A percentile compares a stretch with the other conserved stretches of the same genome.
These are phyloP conservation scores for Erigeron canadensis DNA, from an alignment of 129 eudicot genomes.

Conservation along the genomic window DNA sequence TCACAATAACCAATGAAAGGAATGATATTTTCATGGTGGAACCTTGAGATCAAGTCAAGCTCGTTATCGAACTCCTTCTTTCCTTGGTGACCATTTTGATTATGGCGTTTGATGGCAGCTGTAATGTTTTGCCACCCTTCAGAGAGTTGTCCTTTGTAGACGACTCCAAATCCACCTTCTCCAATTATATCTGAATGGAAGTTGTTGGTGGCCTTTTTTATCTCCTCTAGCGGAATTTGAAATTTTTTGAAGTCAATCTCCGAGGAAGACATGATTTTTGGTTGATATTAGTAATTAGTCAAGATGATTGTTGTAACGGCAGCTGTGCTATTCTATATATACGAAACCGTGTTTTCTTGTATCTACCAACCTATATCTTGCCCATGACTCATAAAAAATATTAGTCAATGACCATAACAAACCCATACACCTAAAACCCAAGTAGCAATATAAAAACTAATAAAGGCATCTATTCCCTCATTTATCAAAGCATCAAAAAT, in stretches of 20 bases:
- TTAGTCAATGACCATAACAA: no score
- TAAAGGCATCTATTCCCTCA: no score
- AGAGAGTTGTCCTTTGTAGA: constrained; percentile 5
- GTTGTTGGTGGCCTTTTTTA: background rate
- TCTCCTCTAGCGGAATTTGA: background rate
- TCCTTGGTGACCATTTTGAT: background rate
- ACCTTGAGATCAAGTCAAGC: background rate
- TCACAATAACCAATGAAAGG: constrained; percentile 5
- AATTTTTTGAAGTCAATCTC: background rate
- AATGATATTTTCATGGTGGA: constrained; percentile 12
- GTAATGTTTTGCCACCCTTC: constrained; percentile 2
- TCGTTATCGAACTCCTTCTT: background rate
- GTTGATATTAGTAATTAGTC: no score
- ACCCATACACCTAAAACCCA: no score
- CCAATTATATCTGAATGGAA: background rate
- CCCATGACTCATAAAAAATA: no score
- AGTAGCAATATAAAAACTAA: no score
- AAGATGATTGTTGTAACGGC: no score
- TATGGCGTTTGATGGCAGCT: constrained; percentile 2
- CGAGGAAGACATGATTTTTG: background rate
- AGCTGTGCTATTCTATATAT: no score
- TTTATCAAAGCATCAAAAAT: no score
- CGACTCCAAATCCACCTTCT: background rate
- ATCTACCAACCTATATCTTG: no score
- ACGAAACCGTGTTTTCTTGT: no score